Evolutionary conservation across 2,329 filamentous ascomycete species (phyloP).

Genomic region (Aspergillus terreus): DNA sequence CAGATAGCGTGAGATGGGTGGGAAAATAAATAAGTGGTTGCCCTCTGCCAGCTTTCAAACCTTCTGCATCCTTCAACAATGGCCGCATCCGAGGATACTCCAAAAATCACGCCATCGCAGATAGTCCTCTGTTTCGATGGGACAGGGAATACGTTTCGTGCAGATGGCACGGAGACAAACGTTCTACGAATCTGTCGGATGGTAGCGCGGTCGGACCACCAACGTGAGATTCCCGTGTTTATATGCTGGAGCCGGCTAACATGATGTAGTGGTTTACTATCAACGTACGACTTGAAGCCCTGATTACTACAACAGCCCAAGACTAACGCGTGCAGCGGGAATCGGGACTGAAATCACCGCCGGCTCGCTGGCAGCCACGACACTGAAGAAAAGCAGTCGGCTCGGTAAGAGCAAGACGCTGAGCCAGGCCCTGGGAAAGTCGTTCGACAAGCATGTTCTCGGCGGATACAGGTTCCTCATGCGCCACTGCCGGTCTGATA

Average conservation of each 20-base stretch:
- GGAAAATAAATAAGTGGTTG: too few relatives aligned
- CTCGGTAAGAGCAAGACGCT: conserved; percentile 52
- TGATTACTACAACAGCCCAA: too few relatives aligned
- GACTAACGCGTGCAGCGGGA: conserved; percentile 17
- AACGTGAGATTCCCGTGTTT: conserved; percentile 3
- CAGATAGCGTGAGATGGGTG: too few relatives aligned
- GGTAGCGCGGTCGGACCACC: too few relatives aligned
- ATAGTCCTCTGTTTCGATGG: conserved; percentile 38
- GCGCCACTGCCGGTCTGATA: conserved; percentile 50
- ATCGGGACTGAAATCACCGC: conserved; percentile 41
- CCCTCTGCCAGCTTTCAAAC: too few relatives aligned
- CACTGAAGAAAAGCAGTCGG: conserved; percentile 47
- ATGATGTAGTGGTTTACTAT: conserved; percentile 22
- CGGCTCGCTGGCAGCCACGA: conserved; percentile 19
- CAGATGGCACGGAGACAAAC: conserved; percentile 41
- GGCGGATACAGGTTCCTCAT: conserved; percentile 54
- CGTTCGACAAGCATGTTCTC: conserved; percentile 52
- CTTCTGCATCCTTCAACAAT: too few relatives aligned
- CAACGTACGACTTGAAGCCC: neutral
- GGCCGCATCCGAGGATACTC: too few relatives aligned
- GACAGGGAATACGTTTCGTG: conserved; percentile 39
- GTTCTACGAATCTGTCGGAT: conserved; percentile 35
- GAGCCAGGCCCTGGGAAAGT: conserved; percentile 59
- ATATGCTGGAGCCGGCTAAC: conserved; percentile 30
- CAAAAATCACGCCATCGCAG: too few relatives aligned